Evolutionary conservation across 148 eudicot species (phyloP).

Genomic region (Simmondsia chinensis): DNA sequence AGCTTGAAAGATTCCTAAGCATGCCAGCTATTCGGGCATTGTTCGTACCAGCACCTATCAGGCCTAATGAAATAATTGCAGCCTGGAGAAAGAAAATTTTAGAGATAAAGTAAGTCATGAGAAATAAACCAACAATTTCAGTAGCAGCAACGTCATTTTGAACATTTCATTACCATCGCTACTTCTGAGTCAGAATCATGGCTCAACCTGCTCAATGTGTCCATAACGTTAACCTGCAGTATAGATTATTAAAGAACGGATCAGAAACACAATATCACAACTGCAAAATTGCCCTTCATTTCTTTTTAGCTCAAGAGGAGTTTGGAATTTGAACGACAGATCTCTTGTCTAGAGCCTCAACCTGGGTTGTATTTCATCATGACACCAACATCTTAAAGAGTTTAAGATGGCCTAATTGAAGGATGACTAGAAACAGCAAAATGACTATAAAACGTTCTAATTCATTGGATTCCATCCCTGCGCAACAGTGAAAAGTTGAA

Average conservation of each 20-base stretch:
- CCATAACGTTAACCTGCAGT: conserved; percentile 89
- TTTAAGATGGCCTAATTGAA: no score
- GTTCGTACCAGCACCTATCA: conserved; percentile 97
- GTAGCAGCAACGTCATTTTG: not conserved
- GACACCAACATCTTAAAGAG: no score
- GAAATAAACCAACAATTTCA: not conserved
- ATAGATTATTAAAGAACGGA: not conserved
- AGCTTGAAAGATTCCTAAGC: conserved; percentile 86
- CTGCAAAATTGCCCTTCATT: no score
- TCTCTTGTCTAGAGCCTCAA: no score
- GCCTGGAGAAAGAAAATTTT: conserved; percentile 48
- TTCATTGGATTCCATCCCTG: not conserved
- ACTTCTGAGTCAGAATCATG: conserved; percentile 91
- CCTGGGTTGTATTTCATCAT: no score
- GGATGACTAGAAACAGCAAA: no score
- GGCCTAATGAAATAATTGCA: conserved; percentile 81
- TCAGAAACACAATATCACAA: conserved; percentile 6
- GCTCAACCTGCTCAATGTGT: conserved; percentile 89
- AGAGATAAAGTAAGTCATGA: not conserved
- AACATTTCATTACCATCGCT: conserved; percentile 50
- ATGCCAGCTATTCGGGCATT: conserved; percentile 96
- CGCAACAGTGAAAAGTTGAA: not conserved
- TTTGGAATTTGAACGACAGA: no score
- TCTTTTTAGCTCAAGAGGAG: no score
- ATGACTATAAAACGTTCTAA: no score